Evolutionary conservation across 1,284 basidiomycete species (phyloP).

Genomic region (Calocybe gambosa): DNA sequence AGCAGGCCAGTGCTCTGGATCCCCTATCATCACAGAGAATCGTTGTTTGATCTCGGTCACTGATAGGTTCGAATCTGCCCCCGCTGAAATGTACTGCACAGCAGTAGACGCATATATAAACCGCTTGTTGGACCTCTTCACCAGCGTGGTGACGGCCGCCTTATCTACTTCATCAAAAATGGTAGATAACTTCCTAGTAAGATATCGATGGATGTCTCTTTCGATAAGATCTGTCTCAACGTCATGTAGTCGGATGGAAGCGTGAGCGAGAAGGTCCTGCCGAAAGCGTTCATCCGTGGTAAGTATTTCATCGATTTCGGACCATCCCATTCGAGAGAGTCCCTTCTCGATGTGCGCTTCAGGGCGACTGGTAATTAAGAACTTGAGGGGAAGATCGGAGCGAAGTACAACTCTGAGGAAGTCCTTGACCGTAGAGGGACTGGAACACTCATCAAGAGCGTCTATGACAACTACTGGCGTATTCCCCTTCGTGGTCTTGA

Average conservation of each 20-base stretch:
- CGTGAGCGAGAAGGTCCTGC: neutral
- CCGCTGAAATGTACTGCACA: neutral
- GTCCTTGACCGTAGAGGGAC: neutral
- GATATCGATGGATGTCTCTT: neutral
- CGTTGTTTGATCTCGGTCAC: neutral
- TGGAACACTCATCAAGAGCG: neutral
- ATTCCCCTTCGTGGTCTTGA: neutral
- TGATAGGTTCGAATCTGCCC: neutral
- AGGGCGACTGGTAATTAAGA: neutral
- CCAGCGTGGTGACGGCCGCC: too few species aligned
- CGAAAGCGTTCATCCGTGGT: neutral
- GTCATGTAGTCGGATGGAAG: neutral
- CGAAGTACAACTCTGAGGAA: neutral
- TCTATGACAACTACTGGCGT: neutral
- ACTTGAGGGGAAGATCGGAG: neutral
- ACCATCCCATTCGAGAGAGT: neutral
- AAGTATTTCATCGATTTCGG: neutral
- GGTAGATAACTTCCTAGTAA: neutral
- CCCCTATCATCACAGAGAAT: neutral
- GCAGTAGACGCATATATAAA: slow-evolving; percentile 4
- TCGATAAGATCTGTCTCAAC: neutral
- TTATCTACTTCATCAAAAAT: neutral
- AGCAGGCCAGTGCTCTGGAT: neutral
- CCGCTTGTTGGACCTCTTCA: too few species aligned
- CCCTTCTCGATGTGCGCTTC: neutral